Evolutionary conservation across 2,329 filamentous ascomycete genomes (phyloP), one percentile per base, ranked within the genome.

Genomic region (Coniochaeta sp.): DNA sequence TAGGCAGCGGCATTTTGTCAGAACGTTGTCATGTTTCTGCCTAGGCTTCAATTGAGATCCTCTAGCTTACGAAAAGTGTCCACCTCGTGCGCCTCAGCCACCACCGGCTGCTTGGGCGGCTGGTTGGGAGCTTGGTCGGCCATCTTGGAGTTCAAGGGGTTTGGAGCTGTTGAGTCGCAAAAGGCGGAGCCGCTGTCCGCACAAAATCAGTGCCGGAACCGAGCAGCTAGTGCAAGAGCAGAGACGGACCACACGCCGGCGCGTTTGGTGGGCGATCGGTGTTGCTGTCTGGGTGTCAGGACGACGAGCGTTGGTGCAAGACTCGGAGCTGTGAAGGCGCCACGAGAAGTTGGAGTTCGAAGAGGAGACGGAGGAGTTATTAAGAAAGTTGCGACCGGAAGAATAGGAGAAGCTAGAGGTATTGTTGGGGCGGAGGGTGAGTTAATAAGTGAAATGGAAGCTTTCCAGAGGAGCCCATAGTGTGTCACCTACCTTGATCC

Each of bases 1-100:
- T n/a, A 61, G 64, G 57, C 55, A 62, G 36, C 22, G n/a, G 58
- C 42, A 47, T 14, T 47, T 47, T 24, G 42, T 47, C 12, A 47
- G 42, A 12, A 24, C 3, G 14, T 40, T n/a, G 7, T 5, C n/a
- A 7, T 22, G 4, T 12, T 17, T 4, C 42, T 47, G n/a, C 42
- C 19, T 4, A 17, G 65, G 65, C 59, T 38, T 24, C 54, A 62
- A 58, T 60, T 58, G 40, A 42, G 32, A 19, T 9, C 19, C 16
- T 56, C 24, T 22, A 34, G 66, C 84, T 81, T 76, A 88, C 85
- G 83, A 70, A 79, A 91, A 22, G 89, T 92, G 74, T 90, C 87
- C 67, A 91, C 88, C 71, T 87, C 77, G 74, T 91, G 89, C 70
- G 89, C 88, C 80, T 92, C 89, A 63, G 81, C 80, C 69, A 92